Evolutionary conservation across 1,284 basidiomycete species (phyloP).

Genomic region (Psilocybe mexicana): DNA sequence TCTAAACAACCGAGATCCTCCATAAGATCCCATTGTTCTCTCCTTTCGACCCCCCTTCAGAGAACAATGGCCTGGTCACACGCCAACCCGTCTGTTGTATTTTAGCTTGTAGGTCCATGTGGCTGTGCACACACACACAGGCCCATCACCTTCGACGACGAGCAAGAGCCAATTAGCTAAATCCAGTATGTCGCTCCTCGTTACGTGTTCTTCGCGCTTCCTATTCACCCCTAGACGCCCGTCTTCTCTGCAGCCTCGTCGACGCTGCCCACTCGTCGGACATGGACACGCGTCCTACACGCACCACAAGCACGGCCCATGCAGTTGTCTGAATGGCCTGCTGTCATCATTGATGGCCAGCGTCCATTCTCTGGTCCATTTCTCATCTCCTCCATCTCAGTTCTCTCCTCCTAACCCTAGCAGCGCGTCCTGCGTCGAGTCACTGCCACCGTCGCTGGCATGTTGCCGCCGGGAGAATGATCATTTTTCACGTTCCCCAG

Average conservation of each 20-base stretch:
- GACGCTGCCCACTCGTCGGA: too few species aligned
- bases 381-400: background rate
- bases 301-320: too few species aligned
- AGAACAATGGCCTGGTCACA: constrained; percentile 34
- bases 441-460: background rate
- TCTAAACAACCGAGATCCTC: constrained; percentile 5
- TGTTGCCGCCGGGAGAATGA: background rate
- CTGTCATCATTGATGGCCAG: background rate
- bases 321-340: background rate
- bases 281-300: too few species aligned
- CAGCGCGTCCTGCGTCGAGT: background rate
- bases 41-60: constrained; percentile 18
- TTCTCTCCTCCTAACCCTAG: background rate
- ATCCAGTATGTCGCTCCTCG: background rate
- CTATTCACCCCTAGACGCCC: background rate
- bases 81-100: constrained; percentile 25
- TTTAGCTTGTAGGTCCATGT: constrained; percentile 37
- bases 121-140: constrained; percentile 30
- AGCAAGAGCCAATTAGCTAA: background rate
- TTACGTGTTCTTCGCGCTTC: background rate
- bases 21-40: constrained; percentile 29
- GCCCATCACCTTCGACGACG: constrained; percentile 1
- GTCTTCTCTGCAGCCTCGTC: background rate
- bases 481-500: background rate
- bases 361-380: constrained; percentile 4